These are phyloP conservation scores for Cystobasidium slooffiae DNA, from an alignment of 1,284 basidiomycete genomes.

Conservation along the genomic window DNA sequence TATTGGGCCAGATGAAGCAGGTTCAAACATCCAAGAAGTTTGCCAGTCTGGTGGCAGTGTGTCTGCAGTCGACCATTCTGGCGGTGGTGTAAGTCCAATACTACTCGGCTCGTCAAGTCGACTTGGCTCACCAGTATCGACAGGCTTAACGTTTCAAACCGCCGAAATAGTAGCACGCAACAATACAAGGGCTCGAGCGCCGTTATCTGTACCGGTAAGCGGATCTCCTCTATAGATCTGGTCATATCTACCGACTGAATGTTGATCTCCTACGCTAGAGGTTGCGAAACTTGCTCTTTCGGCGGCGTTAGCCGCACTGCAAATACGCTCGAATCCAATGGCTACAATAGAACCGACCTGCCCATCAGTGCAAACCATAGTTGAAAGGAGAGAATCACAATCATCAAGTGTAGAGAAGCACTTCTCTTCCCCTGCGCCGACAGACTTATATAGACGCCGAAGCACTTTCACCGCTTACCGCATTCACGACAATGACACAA, in stretches of 20 bases:
- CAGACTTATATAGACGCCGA: too few relatives aligned
- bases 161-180: neutral
- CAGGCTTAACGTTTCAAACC: conserved; percentile 18
- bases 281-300: neutral
- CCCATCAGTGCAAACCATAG: too few relatives aligned
- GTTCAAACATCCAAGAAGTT: neutral
- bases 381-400: too few relatives aligned
- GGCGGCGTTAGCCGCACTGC: too few relatives aligned
- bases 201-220: conserved; percentile 44
- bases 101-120: neutral
- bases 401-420: too few relatives aligned
- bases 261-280: too few relatives aligned
- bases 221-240: neutral
- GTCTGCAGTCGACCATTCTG: conserved; percentile 50
- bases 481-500: too few relatives aligned
- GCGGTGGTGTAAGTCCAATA: conserved; percentile 48
- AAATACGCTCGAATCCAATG: too few relatives aligned
- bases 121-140: neutral
- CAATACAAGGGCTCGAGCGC: conserved; percentile 52
- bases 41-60: conserved; percentile 47
- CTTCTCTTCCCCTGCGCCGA: too few relatives aligned
- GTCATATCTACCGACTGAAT: too few relatives aligned
- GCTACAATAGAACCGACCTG: too few relatives aligned
- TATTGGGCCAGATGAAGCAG: neutral
- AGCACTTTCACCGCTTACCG: too few relatives aligned